A percentile compares a stretch with the other conserved stretches of the same genome.
These are phyloP conservation scores for Schizosaccharomyces lindneri DNA, from an alignment of 805 yeast species.

Conservation along the genomic window DNA sequence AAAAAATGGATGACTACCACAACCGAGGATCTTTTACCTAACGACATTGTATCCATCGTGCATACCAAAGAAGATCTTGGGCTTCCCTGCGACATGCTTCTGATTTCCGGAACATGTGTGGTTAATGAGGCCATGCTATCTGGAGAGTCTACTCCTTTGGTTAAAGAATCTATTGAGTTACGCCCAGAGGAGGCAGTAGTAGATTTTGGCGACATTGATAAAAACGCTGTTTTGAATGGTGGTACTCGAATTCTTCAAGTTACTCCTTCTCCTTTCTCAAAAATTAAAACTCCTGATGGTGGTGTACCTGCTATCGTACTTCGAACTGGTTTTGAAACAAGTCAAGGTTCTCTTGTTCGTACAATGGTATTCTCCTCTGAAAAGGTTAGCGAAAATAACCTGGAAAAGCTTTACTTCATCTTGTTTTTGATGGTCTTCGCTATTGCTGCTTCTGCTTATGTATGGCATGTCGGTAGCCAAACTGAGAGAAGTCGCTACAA, in stretches of 20 bases:
- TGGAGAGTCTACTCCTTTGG: slow-evolving; percentile 91
- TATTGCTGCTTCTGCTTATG: slow-evolving; percentile 86
- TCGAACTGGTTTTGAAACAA: slow-evolving; percentile 94
- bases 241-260: slow-evolving; percentile 93
- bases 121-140: slow-evolving; percentile 97
- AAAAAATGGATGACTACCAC: slow-evolving; percentile 41
- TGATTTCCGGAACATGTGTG: slow-evolving; percentile 75
- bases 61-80: slow-evolving; percentile 84
- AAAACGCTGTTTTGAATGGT: slow-evolving; percentile 72
- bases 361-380: slow-evolving; percentile 94
- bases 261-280: slow-evolving; percentile 16
- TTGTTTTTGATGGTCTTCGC: slow-evolving; percentile 76
- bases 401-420: slow-evolving; percentile 80
- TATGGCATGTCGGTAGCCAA: slow-evolving; percentile 90
- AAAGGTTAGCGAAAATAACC: slow-evolving; percentile 85
- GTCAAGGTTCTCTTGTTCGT: slow-evolving; percentile 91
- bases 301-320: slow-evolving; percentile 81
- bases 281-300: slow-evolving; percentile 63
- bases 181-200: slow-evolving; percentile 49
- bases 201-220: slow-evolving; percentile 63
- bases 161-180: slow-evolving; percentile 70
- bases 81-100: slow-evolving; percentile 73
- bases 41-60: slow-evolving; percentile 39
- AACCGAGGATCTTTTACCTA: slow-evolving; percentile 64
- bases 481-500: slow-evolving; percentile 91